phyloP scores from a whole-genome alignment of 345 rosid species.

The Populus deltoides region DNA sequence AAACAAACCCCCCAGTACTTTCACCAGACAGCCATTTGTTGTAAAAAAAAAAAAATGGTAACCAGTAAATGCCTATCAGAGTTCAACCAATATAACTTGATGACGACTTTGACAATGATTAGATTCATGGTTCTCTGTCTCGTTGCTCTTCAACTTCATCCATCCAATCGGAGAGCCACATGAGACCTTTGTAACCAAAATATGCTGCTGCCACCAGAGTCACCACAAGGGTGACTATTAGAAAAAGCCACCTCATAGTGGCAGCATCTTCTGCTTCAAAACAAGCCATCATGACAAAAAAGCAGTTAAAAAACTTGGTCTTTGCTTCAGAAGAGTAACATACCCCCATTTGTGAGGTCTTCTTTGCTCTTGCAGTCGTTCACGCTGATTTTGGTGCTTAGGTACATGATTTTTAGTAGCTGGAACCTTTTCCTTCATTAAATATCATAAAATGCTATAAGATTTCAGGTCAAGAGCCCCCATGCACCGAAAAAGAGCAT shows the following conservation, averaged over 20 bases:
- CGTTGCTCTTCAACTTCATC: slow-evolving; percentile 60
- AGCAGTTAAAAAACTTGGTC: neutral
- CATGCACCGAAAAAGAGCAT: neutral
- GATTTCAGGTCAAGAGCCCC: slow-evolving; percentile 3
- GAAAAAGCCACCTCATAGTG: slow-evolving; percentile 43
- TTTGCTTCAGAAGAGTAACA: neutral
- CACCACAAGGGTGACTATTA: slow-evolving; percentile 30
- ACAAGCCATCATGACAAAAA: neutral
- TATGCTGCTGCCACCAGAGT: slow-evolving; percentile 39
- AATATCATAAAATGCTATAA: slow-evolving; percentile 1
- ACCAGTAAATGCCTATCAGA: neutral
- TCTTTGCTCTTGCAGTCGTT: slow-evolving; percentile 46
- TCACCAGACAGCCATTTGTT: neutral
- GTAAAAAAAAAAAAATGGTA: neutral
- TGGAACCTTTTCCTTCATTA: slow-evolving; percentile 54
- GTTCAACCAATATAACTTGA: neutral
- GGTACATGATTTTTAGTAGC: slow-evolving; percentile 41
- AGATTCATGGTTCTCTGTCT: neutral
- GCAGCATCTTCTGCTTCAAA: slow-evolving; percentile 49
- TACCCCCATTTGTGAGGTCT: slow-evolving; percentile 62
- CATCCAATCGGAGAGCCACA: slow-evolving; percentile 86
- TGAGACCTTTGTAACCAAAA: slow-evolving; percentile 77
- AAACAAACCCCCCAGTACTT: neutral
- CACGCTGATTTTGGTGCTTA: slow-evolving; percentile 67
- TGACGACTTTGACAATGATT: neutral